Conservation (phyloP, 2,329 filamentous ascomycete genomes). For the Talaromyces funiculosus region DNA sequence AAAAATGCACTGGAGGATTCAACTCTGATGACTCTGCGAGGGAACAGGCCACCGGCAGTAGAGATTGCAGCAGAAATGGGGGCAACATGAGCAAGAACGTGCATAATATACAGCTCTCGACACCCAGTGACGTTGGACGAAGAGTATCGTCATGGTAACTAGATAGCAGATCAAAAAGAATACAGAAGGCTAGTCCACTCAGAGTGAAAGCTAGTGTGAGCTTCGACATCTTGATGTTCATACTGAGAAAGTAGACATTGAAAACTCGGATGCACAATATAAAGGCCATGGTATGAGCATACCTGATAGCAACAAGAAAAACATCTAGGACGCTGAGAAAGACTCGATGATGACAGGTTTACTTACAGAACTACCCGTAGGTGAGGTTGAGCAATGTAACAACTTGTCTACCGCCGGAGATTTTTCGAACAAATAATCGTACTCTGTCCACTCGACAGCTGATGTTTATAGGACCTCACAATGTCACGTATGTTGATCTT, state of each 20-base stretch:
- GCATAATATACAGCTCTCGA: neutral
- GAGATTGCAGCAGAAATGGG: neutral
- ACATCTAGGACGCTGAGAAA: neutral
- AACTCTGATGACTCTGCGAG: neutral
- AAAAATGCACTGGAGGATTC: neutral
- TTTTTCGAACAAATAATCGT: constrained; percentile 6
- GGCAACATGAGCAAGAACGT: neutral
- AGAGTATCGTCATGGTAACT: neutral
- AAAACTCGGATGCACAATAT: neutral
- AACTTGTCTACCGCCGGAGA: constrained; percentile 3
- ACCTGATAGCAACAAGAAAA: too few relatives aligned
- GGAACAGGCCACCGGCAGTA: neutral
- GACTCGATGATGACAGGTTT: neutral
- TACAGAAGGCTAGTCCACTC: neutral
- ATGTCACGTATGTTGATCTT: constrained; percentile 11
- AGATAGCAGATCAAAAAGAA: neutral
- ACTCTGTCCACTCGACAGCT: constrained; percentile 4
- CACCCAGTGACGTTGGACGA: neutral
- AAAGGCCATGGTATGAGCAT: too few relatives aligned
- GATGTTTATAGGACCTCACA: constrained; percentile 10
- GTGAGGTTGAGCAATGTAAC: constrained; percentile 13
- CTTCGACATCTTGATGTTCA: neutral
- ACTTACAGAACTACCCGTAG: neutral
- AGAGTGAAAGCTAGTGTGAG: neutral
- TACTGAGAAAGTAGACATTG: neutral